These are phyloP conservation scores for Eragrostis curvula DNA, from an alignment of 176 grass and related monocot genomes.

Conservation along the genomic window DNA sequence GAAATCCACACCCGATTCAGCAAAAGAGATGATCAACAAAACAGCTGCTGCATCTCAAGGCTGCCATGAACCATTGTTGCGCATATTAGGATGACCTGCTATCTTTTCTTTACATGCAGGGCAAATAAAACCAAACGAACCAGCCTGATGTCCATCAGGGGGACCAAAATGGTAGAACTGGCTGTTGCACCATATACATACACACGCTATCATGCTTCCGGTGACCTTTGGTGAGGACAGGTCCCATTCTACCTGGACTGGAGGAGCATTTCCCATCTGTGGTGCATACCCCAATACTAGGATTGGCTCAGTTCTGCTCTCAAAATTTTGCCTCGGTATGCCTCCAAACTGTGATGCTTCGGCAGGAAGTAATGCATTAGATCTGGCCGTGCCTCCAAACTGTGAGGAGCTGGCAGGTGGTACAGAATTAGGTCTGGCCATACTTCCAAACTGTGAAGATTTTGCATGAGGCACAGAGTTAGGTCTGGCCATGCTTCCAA, in stretches of 20 bases:
- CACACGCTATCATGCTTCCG: conserved; percentile 41
- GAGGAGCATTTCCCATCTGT: conserved; percentile 48
- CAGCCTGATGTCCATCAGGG: conserved; percentile 46
- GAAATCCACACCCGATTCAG: too few species aligned
- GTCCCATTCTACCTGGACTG: conserved; percentile 73
- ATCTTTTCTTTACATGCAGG: conserved; percentile 79
- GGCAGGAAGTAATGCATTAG: conserved; percentile 35
- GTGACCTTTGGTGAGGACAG: conserved; percentile 54
- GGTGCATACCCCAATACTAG: conserved; percentile 65
- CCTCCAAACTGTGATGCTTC: conserved; percentile 49
- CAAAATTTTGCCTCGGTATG: conserved; percentile 44
- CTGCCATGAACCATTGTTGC: conserved; percentile 49
- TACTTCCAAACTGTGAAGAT: background rate
- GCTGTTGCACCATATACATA: conserved; percentile 76
- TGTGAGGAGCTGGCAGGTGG: background rate
- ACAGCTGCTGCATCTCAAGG: conserved; percentile 24
- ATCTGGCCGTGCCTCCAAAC: background rate
- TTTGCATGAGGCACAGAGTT: background rate
- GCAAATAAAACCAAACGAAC: conserved; percentile 73
- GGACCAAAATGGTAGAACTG: conserved; percentile 74
- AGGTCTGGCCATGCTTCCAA: conserved; percentile 34
- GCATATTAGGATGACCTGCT: conserved; percentile 51
- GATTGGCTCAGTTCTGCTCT: conserved; percentile 48
- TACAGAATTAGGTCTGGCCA: background rate
- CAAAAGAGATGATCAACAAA: conserved; percentile 6